phyloP scores from a whole-genome alignment of 345 rosid species.

The Syzygium jambos region DNA sequence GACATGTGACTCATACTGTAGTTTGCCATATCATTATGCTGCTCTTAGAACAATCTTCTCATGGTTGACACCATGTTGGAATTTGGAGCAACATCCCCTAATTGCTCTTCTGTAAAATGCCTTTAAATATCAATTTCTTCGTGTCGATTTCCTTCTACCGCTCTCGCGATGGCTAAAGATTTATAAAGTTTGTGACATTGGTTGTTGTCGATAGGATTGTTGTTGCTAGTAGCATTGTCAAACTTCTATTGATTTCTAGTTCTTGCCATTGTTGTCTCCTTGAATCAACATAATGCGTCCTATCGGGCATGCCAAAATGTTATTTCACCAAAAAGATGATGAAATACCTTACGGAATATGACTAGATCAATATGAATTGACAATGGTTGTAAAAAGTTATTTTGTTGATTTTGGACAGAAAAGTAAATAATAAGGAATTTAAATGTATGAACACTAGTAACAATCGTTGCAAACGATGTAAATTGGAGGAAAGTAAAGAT shows the following conservation, averaged over 20 bases:
- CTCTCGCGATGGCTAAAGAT: neutral
- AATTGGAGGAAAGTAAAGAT: neutral
- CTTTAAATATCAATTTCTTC: neutral
- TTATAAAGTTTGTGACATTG: neutral
- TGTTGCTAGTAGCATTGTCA: neutral
- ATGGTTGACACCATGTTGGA: neutral
- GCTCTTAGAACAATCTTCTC: neutral
- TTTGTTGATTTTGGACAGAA: neutral
- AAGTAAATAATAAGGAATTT: neutral
- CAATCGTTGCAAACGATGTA: neutral
- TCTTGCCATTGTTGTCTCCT: neutral
- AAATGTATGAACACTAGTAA: neutral
- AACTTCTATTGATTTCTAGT: neutral
- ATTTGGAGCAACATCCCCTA: neutral
- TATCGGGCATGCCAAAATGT: fast-evolving
- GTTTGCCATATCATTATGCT: neutral
- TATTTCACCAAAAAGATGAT: neutral
- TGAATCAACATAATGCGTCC: neutral
- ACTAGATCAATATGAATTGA: neutral
- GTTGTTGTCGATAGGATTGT: neutral
- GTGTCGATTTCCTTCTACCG: neutral
- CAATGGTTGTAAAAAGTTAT: neutral
- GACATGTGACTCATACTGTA: neutral
- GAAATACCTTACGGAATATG: neutral
- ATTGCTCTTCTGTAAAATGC: neutral